Base-by-base conservation (phyloP, 2,329 filamentous ascomycete species). In the Ramichloridium luteum region DNA sequence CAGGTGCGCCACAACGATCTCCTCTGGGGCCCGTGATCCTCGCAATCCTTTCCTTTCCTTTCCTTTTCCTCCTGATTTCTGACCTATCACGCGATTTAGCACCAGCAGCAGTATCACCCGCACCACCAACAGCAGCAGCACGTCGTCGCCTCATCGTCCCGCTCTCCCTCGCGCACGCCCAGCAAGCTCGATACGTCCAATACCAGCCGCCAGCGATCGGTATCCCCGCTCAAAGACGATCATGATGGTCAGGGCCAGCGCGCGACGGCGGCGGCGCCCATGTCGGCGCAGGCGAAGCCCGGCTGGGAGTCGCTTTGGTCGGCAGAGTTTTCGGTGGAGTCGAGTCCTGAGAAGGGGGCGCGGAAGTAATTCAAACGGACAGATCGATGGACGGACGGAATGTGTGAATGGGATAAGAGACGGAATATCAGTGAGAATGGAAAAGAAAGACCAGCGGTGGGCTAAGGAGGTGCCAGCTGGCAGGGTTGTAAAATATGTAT, bases 261-360 rank as follows among this genome's bases (percentile, higher is more conserved):
- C n/a, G 20, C 20, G 20, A n/a, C 20, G 20, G 8, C 33, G 6
- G 12, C 28, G 11, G 4, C 16, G 16, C 20, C 20, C 8, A 23
- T 23, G 20, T 8, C n/a, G n/a, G 20, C 20, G 8, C 20, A 23
- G 16, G 34, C 26, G 28, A 44, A 41, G 31, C 29, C 34, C 13
- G 44, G 35, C 1, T 53, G 51, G 50, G 49, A 53, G 40, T 46
- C 39, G 36, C 23, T 54, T 6, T 54, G 47, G 45, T 44, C 43
- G 14, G 50, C 48, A 14, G 51, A 52, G 25, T 52, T 49, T 27
- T 40, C 42, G 26, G 27, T 51, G 9, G 47, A 51, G n/a, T 23
- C 20, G 34, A 53, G 51, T 45, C 50, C 50, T n/a, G 42, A 38
- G 25, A 50, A 50, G 36, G 37, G 40, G 34, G 40, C 42, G 37